A percentile compares a stretch with the other conserved stretches of the same genome.
These are phyloP conservation scores for Lotmaria passim DNA, from an alignment of 208 protist species.

Conservation along the genomic window DNA sequence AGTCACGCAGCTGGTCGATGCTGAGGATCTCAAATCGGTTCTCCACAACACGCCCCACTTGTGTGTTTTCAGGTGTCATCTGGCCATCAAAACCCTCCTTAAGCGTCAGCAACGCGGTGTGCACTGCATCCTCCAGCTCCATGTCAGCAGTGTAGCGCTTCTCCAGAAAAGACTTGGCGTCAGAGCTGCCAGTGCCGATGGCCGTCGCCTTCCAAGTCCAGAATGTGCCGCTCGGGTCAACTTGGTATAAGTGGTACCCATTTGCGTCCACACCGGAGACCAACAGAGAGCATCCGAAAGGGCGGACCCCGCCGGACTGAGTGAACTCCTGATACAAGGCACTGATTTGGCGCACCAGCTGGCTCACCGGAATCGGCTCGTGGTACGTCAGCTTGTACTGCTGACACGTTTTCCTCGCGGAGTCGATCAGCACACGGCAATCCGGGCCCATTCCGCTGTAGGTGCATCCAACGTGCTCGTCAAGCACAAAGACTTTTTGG, in stretches of 20 bases:
- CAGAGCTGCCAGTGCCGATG: slow-evolving; percentile 98
- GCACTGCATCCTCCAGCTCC: slow-evolving; percentile 99
- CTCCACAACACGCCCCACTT: slow-evolving; percentile 97
- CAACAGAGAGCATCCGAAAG: slow-evolving; percentile 99
- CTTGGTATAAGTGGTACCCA: slow-evolving; percentile 98
- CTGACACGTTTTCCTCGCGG: slow-evolving; percentile 96
- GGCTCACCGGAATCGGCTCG: slow-evolving; percentile 95
- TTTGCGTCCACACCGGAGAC: slow-evolving; percentile 96
- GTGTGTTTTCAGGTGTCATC: slow-evolving; percentile 98
- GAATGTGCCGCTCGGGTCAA: slow-evolving; percentile 99
- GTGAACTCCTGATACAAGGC: slow-evolving; percentile 99
- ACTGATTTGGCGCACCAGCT: slow-evolving; percentile 97
- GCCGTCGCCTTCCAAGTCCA: slow-evolving; percentile 99
- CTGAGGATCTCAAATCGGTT: slow-evolving; percentile 83
- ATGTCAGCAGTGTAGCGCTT: slow-evolving; percentile 99
- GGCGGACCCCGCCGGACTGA: slow-evolving; percentile 98
- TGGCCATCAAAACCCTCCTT: slow-evolving; percentile 97
- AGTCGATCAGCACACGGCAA: slow-evolving; percentile 96
- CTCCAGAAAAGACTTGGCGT: slow-evolving; percentile 98
- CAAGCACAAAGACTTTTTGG: slow-evolving; percentile 95
- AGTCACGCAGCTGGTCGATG: slow-evolving; percentile 82
- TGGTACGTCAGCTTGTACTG: slow-evolving; percentile 94
- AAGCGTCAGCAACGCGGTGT: slow-evolving; percentile 99
- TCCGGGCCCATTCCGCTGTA: slow-evolving; percentile 99
- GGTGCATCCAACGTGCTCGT: slow-evolving; percentile 96